These are phyloP conservation scores for Backusella sp. DNA, from an alignment of 192 early-diverging fungal genomes.

Conservation along the genomic window DNA sequence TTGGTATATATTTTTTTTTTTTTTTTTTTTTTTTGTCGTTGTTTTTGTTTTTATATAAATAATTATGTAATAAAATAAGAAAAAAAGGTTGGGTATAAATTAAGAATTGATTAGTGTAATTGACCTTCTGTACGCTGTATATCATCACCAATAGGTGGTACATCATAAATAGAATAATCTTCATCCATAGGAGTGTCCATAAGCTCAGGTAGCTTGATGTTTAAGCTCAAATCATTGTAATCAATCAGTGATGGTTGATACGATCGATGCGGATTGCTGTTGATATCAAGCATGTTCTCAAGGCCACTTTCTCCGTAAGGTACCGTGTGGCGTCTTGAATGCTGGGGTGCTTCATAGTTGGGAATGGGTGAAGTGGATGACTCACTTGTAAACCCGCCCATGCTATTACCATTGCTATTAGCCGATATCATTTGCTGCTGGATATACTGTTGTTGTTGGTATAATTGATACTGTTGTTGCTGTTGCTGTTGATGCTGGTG, in stretches of 20 bases:
- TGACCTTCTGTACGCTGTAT: constrained; percentile 11
- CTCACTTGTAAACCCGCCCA: neutral
- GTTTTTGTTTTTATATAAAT: neutral
- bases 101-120: neutral
- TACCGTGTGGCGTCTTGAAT: constrained; percentile 1
- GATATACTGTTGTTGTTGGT: neutral
- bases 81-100: neutral
- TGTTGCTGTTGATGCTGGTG: neutral
- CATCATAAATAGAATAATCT: neutral
- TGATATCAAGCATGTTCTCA: neutral
- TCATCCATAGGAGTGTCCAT: neutral
- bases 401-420: neutral
- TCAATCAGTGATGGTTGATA: constrained; percentile 13
- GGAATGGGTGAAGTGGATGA: neutral
- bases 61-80: neutral
- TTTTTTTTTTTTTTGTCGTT: neutral
- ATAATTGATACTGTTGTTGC: neutral
- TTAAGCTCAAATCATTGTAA: constrained; percentile 1
- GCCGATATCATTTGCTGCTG: neutral
- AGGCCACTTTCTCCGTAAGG: neutral
- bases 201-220: neutral
- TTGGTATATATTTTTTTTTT: neutral
- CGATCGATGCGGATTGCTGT: neutral
- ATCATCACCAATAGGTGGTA: constrained; percentile 1
- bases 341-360: neutral